Evolutionary conservation across 2,329 filamentous ascomycete genomes (phyloP), one percentile per base, ranked within the genome.

Genomic region (Aspergillus novofumigatus): DNA sequence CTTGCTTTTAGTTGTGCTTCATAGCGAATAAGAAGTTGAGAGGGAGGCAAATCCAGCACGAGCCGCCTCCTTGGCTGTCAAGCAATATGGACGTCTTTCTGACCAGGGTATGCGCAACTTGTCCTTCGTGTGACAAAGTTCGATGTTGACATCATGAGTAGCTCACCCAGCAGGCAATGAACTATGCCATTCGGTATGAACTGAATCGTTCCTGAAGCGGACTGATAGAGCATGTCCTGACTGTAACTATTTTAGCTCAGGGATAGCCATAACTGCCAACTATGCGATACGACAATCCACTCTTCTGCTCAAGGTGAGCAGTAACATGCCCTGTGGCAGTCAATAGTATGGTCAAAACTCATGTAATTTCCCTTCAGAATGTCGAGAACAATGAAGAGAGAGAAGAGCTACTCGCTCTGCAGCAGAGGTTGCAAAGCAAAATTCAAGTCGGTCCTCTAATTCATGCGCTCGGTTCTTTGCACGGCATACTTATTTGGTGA

Each of bases 271-370:
- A 63, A 96, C 92, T 2, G 91, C 91, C 53, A 86, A 83, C 42
- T 96, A 92, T 77, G 90, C 92, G n/a, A 81, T 96, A 61, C 85
- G 85, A 57, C 91, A 96, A 74, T 92, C 89, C 56, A 86, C 88
- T 1, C 85, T 89, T 45, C 78, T 97, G 11, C 79, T 96, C 57
- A 90, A 89, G 75, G 82, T 83, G 44, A 26, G 61, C 54, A 67
- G 42, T 59, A 25, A 26, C 10, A 8, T 54, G 29, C 8, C 41
- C n/a, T 10, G 4, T 10, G 11, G 41, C 8, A 4, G 7, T 10
- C 29, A 2, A 14, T 23, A 35, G 49, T 29, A 35, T 51, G 20
- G 26, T 55, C 56, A n/a, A 57, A 29, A 49, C 56, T 63, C 49
- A 59, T 49, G 10, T 25, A 49, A 23, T 20, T n/a, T 52, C 8